A percentile compares a stretch with the other conserved stretches of the same genome.
Evolutionary conservation across 306 rosid species (phyloP).

Genomic region (Dicorynia guianensis): DNA sequence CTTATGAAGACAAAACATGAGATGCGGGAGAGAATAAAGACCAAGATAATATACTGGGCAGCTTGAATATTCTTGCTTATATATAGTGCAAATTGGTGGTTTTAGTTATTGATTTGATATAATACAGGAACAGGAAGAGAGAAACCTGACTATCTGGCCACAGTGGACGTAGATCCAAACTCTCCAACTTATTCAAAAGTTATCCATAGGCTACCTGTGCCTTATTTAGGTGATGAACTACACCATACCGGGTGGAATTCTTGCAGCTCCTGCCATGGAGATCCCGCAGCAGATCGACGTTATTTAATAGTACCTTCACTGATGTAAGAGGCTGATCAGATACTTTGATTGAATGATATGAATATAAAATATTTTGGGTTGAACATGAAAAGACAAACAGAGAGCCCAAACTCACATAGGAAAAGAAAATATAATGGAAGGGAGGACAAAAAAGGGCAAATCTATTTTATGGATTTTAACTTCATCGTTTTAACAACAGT

Average conservation of each 20-base stretch:
- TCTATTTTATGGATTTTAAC: background rate
- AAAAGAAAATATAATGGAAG: background rate
- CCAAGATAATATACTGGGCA: no score
- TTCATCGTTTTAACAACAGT: background rate
- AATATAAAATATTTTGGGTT: background rate
- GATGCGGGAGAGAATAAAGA: no score
- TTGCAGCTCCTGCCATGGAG: slow-evolving; percentile 97
- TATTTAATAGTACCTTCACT: slow-evolving; percentile 76
- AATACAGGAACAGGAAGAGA: slow-evolving; percentile 80
- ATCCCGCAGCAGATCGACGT: slow-evolving; percentile 69
- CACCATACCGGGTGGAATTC: slow-evolving; percentile 97
- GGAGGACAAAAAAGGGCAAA: background rate
- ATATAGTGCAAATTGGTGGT: background rate
- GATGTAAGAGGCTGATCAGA: slow-evolving; percentile 49
- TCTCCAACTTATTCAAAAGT: slow-evolving; percentile 89
- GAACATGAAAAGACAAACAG: background rate
- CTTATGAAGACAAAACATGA: no score
- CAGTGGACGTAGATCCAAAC: slow-evolving; percentile 85
- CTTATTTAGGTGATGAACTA: slow-evolving; percentile 82
- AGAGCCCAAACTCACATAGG: background rate
- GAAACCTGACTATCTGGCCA: slow-evolving; percentile 94
- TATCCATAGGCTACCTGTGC: slow-evolving; percentile 71
- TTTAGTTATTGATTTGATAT: background rate
- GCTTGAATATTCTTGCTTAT: no score
- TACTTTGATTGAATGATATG: background rate